Base-by-base conservation (phyloP, 1,284 basidiomycete genomes). In the Peniophora sp. region DNA sequence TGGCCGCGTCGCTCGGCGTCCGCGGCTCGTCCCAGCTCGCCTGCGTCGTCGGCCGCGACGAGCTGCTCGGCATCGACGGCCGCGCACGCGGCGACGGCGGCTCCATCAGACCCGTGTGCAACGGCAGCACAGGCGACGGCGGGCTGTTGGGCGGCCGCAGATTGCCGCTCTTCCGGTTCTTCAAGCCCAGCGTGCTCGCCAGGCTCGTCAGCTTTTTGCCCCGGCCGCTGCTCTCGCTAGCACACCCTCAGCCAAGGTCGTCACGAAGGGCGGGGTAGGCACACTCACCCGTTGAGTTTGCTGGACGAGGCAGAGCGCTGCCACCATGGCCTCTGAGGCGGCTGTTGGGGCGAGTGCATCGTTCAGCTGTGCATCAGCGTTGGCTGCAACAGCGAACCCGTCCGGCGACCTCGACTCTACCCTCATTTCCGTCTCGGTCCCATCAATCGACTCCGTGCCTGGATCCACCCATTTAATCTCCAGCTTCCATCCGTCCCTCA, bases 171-270 rank as follows among this genome's bases (percentile, higher is more conserved):
- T 81, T 85, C 67, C 78, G 85, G 15, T 76, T 68, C 62, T 78
- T 84, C 59, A 83, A 70, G 49, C 83, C 80, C 48, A 85, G 77
- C 39, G 77, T 80, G 45, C 75, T 70, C 14, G 77, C 76, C 39
- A 87, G 63, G 2, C 76, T 72, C 54, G 74, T 79, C 58, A 81
- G 70, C 53, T 70, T 78, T 58, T 73, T 69, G 46, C 27, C 27
- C 12, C 6, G 27, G 12, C 27, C 27, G 27, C 27, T 32, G 27
- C 27, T 32, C 12, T 32, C 27, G 27, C 27, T 32, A 32, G 27
- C 12, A 12, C 6, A 46, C 43, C 54, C 60, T n/a, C n/a, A n/a
- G n/a, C n/a, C n/a, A n/a, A n/a, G n/a, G n/a, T n/a, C n/a, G n/a
- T n/a, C n/a, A n/a, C n/a, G n/a, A n/a, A n/a, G n/a, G n/a, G n/a